Conservation (phyloP, 2,329 filamentous ascomycete genomes). For the Fusarium aywerte region DNA sequence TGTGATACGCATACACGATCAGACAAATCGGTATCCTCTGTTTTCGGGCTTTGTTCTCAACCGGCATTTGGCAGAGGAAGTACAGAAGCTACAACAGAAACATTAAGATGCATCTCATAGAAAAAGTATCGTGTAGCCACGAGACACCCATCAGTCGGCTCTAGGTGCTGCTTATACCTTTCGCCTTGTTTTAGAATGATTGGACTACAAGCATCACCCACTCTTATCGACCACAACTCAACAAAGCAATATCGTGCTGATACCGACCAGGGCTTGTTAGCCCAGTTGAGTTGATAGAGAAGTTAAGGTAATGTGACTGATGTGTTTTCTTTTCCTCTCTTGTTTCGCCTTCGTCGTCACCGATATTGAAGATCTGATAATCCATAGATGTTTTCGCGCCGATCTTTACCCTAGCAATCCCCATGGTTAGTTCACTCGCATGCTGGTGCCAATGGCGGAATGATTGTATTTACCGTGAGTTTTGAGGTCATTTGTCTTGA, state of each 20-base stretch:
- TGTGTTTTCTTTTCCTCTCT: slow-evolving; percentile 1
- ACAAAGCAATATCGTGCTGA: slow-evolving; percentile 26
- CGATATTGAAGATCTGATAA: neutral
- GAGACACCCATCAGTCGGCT: neutral
- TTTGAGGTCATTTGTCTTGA: neutral
- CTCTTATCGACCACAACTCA: slow-evolving; percentile 1
- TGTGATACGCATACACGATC: slow-evolving; percentile 7
- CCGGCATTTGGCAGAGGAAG: neutral
- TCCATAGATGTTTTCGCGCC: slow-evolving; percentile 1
- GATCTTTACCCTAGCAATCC: slow-evolving; percentile 16
- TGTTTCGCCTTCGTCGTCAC: neutral
- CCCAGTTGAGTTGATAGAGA: neutral
- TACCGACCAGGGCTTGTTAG: neutral
- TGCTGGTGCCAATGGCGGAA: neutral
- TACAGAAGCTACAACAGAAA: neutral
- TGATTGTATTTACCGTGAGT: neutral
- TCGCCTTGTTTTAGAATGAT: slow-evolving; percentile 29
- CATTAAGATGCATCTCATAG: neutral
- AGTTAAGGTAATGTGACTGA: neutral
- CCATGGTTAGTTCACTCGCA: neutral
- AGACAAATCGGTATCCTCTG: neutral
- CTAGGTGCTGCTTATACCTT: neutral
- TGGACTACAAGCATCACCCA: slow-evolving; percentile 12
- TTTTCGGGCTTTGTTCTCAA: neutral
- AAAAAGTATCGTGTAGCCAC: neutral